phyloP scores from a whole-genome alignment of 129 eudicot species.

The Escallonia rubra region DNA sequence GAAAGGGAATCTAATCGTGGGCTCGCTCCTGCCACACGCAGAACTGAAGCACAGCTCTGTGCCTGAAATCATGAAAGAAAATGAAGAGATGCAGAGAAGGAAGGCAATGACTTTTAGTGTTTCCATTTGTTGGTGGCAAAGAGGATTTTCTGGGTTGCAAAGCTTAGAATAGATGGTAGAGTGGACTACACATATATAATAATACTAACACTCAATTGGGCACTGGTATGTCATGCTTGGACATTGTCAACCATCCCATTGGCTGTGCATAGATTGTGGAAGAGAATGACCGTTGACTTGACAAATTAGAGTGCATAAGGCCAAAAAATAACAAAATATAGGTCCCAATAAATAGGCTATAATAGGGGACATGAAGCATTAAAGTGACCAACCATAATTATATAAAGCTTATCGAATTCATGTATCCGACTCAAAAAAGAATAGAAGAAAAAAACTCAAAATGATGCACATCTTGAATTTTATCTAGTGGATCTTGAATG shows the following conservation, averaged over 20 bases:
- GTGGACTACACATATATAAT: background rate
- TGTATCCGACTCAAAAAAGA: too few species aligned
- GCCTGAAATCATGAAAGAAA: background rate
- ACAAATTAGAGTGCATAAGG: too few species aligned
- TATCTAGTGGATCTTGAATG: too few species aligned
- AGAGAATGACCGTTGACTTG: too few species aligned
- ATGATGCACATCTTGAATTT: too few species aligned
- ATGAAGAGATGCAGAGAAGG: constrained; percentile 1
- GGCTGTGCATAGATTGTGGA: too few species aligned
- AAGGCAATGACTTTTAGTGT: background rate
- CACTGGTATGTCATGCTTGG: constrained; percentile 1
- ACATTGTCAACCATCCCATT: background rate
- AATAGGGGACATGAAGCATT: too few species aligned
- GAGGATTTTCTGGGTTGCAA: background rate
- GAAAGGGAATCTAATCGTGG: constrained; percentile 35
- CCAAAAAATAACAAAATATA: too few species aligned
- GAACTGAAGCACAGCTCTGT: constrained; percentile 11
- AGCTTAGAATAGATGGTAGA: background rate
- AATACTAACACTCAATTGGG: background rate
- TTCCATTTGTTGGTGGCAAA: constrained; percentile 4
- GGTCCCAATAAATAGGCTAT: too few species aligned
- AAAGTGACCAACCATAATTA: too few species aligned
- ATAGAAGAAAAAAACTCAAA: too few species aligned
- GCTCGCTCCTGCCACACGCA: constrained; percentile 12
- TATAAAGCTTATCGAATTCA: too few species aligned